Evolutionary conservation across 1,284 basidiomycete genomes (phyloP).

Genomic region (Trametes sp.): DNA sequence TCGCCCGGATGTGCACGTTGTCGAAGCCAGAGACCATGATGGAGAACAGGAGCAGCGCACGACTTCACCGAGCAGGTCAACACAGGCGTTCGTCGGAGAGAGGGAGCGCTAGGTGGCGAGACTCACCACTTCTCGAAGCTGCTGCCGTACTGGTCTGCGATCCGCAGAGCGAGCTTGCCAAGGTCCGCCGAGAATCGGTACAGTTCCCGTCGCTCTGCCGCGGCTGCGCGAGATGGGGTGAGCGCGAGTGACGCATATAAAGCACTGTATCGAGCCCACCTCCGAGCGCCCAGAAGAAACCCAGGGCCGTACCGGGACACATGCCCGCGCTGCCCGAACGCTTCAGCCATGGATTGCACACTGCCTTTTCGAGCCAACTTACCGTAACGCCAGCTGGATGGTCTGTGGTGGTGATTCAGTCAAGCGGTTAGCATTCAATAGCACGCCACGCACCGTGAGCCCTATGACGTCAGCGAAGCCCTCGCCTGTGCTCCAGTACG

Average conservation of each 20-base stretch:
- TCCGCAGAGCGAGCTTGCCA: conserved; percentile 68
- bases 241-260: not conserved
- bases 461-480: conserved; percentile 70
- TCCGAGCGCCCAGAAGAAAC: conserved; percentile 75
- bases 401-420: conserved; percentile 48
- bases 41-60: conserved; percentile 65
- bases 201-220: conserved; percentile 64
- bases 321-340: conserved; percentile 60
- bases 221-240: conserved; percentile 45
- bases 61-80: conserved; percentile 47
- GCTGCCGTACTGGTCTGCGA: conserved; percentile 68
- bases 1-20: conserved; percentile 67
- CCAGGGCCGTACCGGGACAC: conserved; percentile 68
- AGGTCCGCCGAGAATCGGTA: conserved; percentile 73
- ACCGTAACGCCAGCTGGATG: conserved; percentile 70
- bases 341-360: not conserved
- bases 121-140: conserved; percentile 71
- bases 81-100: conserved; percentile 13
- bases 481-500: conserved; percentile 69
- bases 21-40: conserved; percentile 73
- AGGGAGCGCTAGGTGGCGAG: not conserved
- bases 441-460: conserved; percentile 56
- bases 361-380: conserved; percentile 15
- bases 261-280: conserved; percentile 45
- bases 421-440: conserved; percentile 2